Conservation (phyloP, 306 rosid species). For the Astragalus glycyphyllos region DNA sequence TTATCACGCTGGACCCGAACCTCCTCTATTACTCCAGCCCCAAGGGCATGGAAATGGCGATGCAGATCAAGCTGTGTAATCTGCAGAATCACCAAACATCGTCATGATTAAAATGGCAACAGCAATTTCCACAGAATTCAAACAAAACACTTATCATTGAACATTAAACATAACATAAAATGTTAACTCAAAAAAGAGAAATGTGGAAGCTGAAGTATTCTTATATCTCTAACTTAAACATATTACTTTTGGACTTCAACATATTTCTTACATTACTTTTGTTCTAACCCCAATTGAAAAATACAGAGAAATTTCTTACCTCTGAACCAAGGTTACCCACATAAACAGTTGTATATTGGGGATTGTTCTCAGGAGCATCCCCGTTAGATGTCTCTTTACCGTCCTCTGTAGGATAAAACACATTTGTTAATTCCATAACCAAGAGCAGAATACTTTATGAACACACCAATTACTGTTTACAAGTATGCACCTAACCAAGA, state of each 20-base stretch:
- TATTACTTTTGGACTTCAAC: conserved; percentile 1
- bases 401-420: conserved; percentile 72
- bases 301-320: conserved; percentile 51
- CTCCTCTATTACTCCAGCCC: conserved; percentile 96
- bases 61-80: conserved; percentile 88
- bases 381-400: conserved; percentile 74
- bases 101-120: conserved; percentile 10
- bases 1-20: conserved; percentile 96
- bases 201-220: not conserved
- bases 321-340: conserved; percentile 96
- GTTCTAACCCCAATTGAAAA: not conserved
- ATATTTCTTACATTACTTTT: conserved; percentile 2
- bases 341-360: conserved; percentile 95
- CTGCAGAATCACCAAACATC: conserved; percentile 48
- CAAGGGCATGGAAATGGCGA: conserved; percentile 87
- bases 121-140: conserved; percentile 25
- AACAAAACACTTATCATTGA: too few relatives aligned
- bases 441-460: conserved; percentile 19
- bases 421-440: conserved; percentile 24
- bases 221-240: conserved; percentile 1
- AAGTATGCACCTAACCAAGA: conserved; percentile 28
- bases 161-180: not conserved
- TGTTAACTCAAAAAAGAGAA: not conserved
- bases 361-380: conserved; percentile 94
- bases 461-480: not conserved